Conservation (phyloP, 2,329 filamentous ascomycete species). For the Fusarium cicatricum region DNA sequence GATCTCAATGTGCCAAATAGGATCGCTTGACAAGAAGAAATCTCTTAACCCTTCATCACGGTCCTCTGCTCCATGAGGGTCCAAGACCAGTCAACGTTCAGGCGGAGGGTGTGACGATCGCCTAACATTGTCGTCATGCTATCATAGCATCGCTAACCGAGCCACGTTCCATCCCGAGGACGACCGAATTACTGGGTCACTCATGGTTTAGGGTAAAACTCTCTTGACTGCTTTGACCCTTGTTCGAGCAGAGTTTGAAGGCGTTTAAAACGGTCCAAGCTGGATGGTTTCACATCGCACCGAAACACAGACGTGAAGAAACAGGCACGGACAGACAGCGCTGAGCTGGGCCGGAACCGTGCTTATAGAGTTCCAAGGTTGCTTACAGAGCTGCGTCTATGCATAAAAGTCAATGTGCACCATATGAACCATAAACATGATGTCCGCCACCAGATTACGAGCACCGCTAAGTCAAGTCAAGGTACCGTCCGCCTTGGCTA, state of each 20-base stretch:
- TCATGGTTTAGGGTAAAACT: constrained; percentile 2
- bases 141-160: neutral
- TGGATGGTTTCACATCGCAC: too few relatives aligned
- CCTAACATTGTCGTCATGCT: constrained; percentile 24
- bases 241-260: too few relatives aligned
- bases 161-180: too few relatives aligned
- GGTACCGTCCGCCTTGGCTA: constrained; percentile 11
- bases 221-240: neutral
- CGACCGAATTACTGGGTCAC: neutral
- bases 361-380: too few relatives aligned
- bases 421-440: too few relatives aligned
- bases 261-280: too few relatives aligned
- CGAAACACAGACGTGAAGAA: too few relatives aligned
- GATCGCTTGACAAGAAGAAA: neutral
- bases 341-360: too few relatives aligned
- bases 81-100: neutral
- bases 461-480: neutral
- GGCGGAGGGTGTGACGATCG: neutral
- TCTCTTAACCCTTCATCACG: too few relatives aligned
- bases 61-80: neutral
- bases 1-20: constrained; percentile 3
- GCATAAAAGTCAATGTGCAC: too few relatives aligned
- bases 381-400: too few relatives aligned
- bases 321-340: too few relatives aligned
- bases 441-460: neutral